Conservation (phyloP, 352 stramenopile genomes). For the Phytopythium delawarense region DNA sequence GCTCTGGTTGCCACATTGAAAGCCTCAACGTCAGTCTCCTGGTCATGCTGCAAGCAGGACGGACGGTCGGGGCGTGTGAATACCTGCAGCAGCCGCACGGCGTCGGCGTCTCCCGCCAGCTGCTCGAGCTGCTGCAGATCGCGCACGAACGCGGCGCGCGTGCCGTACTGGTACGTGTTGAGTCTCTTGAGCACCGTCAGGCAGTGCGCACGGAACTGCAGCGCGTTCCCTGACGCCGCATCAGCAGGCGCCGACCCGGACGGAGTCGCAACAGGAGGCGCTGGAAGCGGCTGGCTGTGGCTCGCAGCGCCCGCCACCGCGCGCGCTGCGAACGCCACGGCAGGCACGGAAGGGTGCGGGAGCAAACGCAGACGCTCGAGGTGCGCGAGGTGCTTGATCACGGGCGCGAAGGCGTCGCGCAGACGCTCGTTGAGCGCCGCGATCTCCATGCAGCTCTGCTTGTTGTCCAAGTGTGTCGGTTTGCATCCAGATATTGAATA, state of each 20-base stretch:
- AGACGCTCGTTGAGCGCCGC: slow-evolving; percentile 66
- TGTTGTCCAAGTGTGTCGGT: too few species aligned
- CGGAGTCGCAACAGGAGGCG: background rate
- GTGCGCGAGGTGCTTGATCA: slow-evolving; percentile 47
- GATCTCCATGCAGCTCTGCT: slow-evolving; percentile 30
- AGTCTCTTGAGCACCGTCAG: slow-evolving; percentile 38
- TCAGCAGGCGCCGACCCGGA: background rate
- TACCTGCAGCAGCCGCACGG: slow-evolving; percentile 10
- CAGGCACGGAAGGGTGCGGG: background rate
- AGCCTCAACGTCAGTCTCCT: background rate
- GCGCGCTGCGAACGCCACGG: background rate
- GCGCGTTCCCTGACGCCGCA: slow-evolving; percentile 9
- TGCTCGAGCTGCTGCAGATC: slow-evolving; percentile 47
- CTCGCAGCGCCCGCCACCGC: background rate
- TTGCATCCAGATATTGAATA: background rate
- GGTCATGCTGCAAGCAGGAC: too few species aligned
- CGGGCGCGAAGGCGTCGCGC: slow-evolving; percentile 47
- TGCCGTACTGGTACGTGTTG: slow-evolving; percentile 64
- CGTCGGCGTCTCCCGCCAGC: slow-evolving; percentile 11
- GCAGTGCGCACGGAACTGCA: slow-evolving; percentile 22
- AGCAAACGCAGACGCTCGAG: slow-evolving; percentile 11
- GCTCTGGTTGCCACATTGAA: slow-evolving; percentile 4
- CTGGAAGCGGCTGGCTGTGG: background rate
- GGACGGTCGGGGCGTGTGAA: background rate
- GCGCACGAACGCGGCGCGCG: slow-evolving; percentile 38